These are phyloP conservation scores for Scheffersomyces coipomensis DNA, from an alignment of 805 yeast species.

Conservation along the genomic window DNA sequence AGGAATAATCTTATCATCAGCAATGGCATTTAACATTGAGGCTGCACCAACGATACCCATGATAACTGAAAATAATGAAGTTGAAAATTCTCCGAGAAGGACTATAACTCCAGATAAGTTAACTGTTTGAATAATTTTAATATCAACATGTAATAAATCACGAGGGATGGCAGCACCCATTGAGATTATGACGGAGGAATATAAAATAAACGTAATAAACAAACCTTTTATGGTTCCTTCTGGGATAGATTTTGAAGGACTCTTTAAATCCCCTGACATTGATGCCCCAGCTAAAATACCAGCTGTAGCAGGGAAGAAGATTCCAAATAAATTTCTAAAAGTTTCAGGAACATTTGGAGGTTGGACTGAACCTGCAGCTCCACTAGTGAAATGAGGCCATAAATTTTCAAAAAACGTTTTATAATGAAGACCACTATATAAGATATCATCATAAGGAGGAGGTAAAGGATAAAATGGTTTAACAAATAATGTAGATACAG, in stretches of 20 bases:
- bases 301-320: conserved; percentile 97
- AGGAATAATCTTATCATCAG: conserved; percentile 86
- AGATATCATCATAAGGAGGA: conserved; percentile 42
- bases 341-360: conserved; percentile 57
- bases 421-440: conserved; percentile 77
- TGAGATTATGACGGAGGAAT: conserved; percentile 75
- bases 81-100: conserved; percentile 85
- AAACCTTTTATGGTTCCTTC: conserved; percentile 90
- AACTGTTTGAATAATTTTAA: conserved; percentile 82
- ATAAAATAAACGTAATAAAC: conserved; percentile 70
- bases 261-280: conserved; percentile 90
- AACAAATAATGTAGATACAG: conserved; percentile 69
- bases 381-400: conserved; percentile 76
- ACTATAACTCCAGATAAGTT: conserved; percentile 67
- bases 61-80: conserved; percentile 87
- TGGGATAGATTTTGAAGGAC: conserved; percentile 89
- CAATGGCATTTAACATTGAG: conserved; percentile 83
- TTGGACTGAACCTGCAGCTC: conserved; percentile 86
- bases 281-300: conserved; percentile 99
- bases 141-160: conserved; percentile 69
- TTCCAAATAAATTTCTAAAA: conserved; percentile 85
- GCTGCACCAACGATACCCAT: conserved; percentile 98
- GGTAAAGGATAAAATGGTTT: conserved; percentile 53
- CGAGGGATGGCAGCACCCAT: conserved; percentile 83
- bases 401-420: conserved; percentile 62